Conservation (phyloP, 768 basidiomycete genomes). For the Kwoniella bestiolae region DNA sequence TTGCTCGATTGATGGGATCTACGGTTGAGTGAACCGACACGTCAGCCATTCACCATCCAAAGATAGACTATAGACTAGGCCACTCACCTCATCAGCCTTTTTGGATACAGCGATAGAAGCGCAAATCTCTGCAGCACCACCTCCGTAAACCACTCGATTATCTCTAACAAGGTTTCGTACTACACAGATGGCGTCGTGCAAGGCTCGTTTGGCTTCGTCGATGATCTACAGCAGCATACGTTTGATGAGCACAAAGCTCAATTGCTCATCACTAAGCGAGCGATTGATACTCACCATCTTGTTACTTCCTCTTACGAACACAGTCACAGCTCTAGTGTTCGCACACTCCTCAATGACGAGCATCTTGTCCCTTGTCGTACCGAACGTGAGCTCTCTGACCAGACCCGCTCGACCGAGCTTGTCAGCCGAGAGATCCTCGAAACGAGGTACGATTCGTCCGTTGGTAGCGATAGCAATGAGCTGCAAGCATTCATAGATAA, state of each 20-base stretch:
- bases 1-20: conserved; percentile 97
- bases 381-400: conserved; percentile 92
- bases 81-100: conserved; percentile 84
- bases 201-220: conserved; percentile 95
- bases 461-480: conserved; percentile 98
- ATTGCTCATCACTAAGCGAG: background rate
- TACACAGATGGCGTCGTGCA: conserved; percentile 96
- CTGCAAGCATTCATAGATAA: conserved; percentile 59
- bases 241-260: background rate
- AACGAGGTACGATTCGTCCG: conserved; percentile 96
- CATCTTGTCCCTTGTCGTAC: conserved; percentile 99
- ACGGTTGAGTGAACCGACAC: background rate
- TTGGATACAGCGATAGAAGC: conserved; percentile 89
- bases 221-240: conserved; percentile 71
- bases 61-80: no score
- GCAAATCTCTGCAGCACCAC: conserved; percentile 96
- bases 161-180: conserved; percentile 94
- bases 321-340: conserved; percentile 91
- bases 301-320: conserved; percentile 96
- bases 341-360: conserved; percentile 98
- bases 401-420: conserved; percentile 93
- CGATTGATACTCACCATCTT: conserved; percentile 78
- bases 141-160: conserved; percentile 96
- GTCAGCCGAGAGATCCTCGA: conserved; percentile 87
- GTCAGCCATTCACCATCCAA: background rate